Base-by-base conservation (phyloP, 306 rosid genomes). In the Medicago ruthenica region DNA sequence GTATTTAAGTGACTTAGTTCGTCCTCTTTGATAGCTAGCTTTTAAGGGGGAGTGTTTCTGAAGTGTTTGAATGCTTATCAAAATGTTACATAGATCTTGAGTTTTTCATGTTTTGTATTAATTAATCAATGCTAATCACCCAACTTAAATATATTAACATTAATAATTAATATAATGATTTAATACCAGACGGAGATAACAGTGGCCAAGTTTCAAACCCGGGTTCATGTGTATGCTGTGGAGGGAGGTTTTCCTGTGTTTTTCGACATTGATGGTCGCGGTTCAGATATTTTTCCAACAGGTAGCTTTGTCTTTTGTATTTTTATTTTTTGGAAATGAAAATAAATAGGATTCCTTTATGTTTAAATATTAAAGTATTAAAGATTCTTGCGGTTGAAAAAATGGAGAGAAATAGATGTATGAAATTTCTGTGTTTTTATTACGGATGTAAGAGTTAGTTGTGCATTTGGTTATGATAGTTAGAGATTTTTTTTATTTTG, bases 171-270 rank as follows among this genome's bases (percentile, higher is more conserved):
- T 9, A n/a, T n/a, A n/a, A n/a, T n/a, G n/a, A n/a, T n/a, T n/a
- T n/a, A n/a, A 16, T 74, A 61, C 44, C 89, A 93, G 98, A 88
- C 74, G 2, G 96, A 92, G 82, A 76, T 94, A 31, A 78, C 91
- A 2, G 98, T 95, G 45, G 58, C 88, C 21, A 95, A 95, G 88
- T 82, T 81, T 76, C 98, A 87, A 74, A 95, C 88, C 34, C 96
- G 98, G 15, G 92, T 95, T 14, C 91, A 75, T 58, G 90, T 90
- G 4, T 94, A 90, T 64, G 77, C 89, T 22, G 82, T 92, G 21
- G 98, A 92, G 74, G 92, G 93, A 74, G 91, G 91, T 39, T 86
- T 86, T 73, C 98, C 98, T 27, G 80, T 88, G 82, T 88, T 92
- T 71, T 94, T 94, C 14, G 95, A 95, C 62, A 31, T 87, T 42